Evolutionary conservation across 352 stramenopile genomes (phyloP).

Genomic region (Pythium sp.): DNA sequence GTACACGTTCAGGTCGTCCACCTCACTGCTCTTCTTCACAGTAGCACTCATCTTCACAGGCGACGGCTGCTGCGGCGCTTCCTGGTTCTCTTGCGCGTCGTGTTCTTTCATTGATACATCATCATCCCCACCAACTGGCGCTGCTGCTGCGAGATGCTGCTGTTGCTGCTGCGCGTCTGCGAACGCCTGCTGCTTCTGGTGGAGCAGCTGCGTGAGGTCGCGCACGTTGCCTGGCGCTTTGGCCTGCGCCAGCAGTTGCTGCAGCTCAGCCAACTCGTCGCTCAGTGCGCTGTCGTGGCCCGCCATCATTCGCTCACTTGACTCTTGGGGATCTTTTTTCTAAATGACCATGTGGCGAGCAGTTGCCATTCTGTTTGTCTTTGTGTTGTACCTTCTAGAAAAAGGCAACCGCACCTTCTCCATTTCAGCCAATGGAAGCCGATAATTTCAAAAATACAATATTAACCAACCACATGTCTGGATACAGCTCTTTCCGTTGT

Average conservation of each 20-base stretch:
- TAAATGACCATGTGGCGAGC: not conserved
- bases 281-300: conserved; percentile 25
- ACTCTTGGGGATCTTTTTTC: not conserved
- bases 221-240: conserved; percentile 57
- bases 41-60: conserved; percentile 28
- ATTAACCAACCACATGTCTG: not conserved
- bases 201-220: conserved; percentile 61
- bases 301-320: conserved; percentile 19
- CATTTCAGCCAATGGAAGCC: not conserved
- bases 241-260: conserved; percentile 49
- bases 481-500: not conserved
- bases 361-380: not conserved
- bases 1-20: conserved; percentile 55
- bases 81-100: not conserved
- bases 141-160: conserved; percentile 17
- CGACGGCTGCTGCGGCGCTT: conserved; percentile 16
- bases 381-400: not conserved
- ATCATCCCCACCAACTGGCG: not conserved
- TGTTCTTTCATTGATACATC: conserved; percentile 11
- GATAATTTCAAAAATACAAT: not conserved
- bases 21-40: conserved; percentile 13
- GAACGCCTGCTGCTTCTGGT: conserved; percentile 55
- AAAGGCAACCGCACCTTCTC: conserved; percentile 2
- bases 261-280: conserved; percentile 66
- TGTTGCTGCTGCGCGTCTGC: conserved; percentile 19